Evolutionary conservation across 2,329 filamentous ascomycete species (phyloP), one percentile per base, ranked within the genome.

Genomic region (Coniochaeta ligniaria): DNA sequence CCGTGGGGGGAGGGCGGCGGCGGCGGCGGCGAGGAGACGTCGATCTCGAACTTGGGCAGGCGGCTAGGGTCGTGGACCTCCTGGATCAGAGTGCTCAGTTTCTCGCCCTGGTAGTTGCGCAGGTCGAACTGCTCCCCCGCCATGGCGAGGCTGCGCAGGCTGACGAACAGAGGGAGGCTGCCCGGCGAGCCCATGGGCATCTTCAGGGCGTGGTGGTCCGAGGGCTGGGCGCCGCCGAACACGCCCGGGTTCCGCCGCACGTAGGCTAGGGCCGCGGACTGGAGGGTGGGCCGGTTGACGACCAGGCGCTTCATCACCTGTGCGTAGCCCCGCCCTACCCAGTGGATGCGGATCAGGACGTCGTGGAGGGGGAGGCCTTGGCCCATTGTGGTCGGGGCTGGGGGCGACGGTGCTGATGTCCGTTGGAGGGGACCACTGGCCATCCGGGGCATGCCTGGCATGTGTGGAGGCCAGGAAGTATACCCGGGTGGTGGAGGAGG

Each of bases 291-390:
- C 20, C 60, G 28, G 4, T 60, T 58, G 16, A 58, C 47, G 9
- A 54, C 35, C 2, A 52, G 47, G 11, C 60, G 61, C 20, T 65
- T 58, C 28, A 68, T 58, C 26, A 60, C 50, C 57, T 62, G 64
- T 1, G 60, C 63, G 26, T 62, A 47, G 55, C 65, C 60, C 62
- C 66, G 64, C 50, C 57, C 24, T 28, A 50, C 59, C 64, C 65
- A 67, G 57, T 33, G 58, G 63, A 70, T 63, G 45, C 62, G 60
- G 43, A 70, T 60, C 50, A 62, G 57, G 4, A 67, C 54, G 60
- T 66, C 63, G 38, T 62, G 62, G 9, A 52, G 17, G 14, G 41
- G 28, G 22, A 28, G 36, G 45, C 7, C 14, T 12, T 41, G 38
- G 31, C 24, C 14, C 12, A 50, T 26, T 35, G 17, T 52, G 14